Conservation (phyloP, 768 basidiomycete genomes). For the Lepiota subincarnata region DNA sequence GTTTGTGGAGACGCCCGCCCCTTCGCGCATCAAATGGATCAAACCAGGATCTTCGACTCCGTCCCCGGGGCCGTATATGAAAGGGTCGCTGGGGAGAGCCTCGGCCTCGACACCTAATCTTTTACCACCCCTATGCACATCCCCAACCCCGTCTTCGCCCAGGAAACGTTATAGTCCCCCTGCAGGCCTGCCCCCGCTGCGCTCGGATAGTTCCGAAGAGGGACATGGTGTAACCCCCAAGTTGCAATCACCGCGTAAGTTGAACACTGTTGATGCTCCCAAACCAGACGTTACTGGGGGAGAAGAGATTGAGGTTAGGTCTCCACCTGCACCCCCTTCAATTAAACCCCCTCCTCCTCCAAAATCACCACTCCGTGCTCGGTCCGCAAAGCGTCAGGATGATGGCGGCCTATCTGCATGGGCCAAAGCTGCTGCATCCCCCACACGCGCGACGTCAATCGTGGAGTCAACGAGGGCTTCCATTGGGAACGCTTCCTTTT, state of each 20-base stretch:
- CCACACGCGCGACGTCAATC: slow-evolving; percentile 21
- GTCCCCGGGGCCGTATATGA: slow-evolving; percentile 30
- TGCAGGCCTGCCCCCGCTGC: slow-evolving; percentile 44
- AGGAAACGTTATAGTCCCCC: slow-evolving; percentile 51
- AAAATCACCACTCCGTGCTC: slow-evolving; percentile 51
- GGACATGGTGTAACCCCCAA: background rate
- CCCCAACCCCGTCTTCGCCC: slow-evolving; percentile 32
- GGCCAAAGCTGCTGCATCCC: slow-evolving; percentile 25
- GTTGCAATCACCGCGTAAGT: slow-evolving; percentile 7
- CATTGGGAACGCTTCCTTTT: slow-evolving; percentile 33
- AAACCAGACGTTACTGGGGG: slow-evolving; percentile 16
- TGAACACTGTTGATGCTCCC: slow-evolving; percentile 11
- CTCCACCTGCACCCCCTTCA: slow-evolving; percentile 35
- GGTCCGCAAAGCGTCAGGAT: slow-evolving; percentile 22
- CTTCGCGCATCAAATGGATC: slow-evolving; percentile 40
- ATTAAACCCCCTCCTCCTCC: slow-evolving; percentile 34
- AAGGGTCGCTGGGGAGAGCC: slow-evolving; percentile 36
- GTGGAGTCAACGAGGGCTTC: slow-evolving; percentile 32
- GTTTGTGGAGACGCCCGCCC: slow-evolving; percentile 51
- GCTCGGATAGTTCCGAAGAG: slow-evolving; percentile 55
- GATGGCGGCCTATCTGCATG: slow-evolving; percentile 29
- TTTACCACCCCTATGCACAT: slow-evolving; percentile 30
- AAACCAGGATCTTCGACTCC: slow-evolving; percentile 12
- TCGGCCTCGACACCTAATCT: slow-evolving; percentile 66
- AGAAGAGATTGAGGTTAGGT: slow-evolving; percentile 27